Percentiles rank a stretch among this genome's conserved stretches.
Conservation (phyloP, 2,329 filamentous ascomycete species). For the Grosmannia clavigera region DNA sequence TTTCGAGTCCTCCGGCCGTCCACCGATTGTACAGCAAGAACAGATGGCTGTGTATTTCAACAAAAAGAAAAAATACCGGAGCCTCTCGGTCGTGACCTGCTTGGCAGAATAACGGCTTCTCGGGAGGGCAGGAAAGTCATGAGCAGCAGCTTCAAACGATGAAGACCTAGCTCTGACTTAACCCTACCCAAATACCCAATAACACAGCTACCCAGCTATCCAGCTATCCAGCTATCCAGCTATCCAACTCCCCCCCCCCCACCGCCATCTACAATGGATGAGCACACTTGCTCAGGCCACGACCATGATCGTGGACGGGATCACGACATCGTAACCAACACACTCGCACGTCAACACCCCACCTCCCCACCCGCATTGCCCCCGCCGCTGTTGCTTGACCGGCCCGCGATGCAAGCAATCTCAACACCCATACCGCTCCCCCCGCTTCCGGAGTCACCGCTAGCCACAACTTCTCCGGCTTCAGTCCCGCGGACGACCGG, state of each 20-base stretch:
- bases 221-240: background rate
- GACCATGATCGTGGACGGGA: slow-evolving; percentile 8
- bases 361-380: background rate
- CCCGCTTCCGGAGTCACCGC: slow-evolving; percentile 16
- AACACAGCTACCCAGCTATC: background rate
- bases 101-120: background rate
- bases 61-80: background rate
- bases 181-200: background rate
- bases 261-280: background rate
- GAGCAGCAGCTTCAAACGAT: background rate
- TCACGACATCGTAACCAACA: background rate
- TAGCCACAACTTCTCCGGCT: slow-evolving; percentile 8
- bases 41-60: background rate
- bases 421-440: slow-evolving; percentile 9
- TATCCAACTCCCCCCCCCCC: background rate
- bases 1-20: background rate
- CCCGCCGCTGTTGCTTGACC: slow-evolving; percentile 12
- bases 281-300: slow-evolving; percentile 10
- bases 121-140: background rate
- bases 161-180: background rate
- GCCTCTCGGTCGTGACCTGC: background rate
- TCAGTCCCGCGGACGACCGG: slow-evolving; percentile 7
- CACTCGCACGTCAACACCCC: background rate
- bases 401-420: slow-evolving; percentile 1
- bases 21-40: background rate